These are phyloP conservation scores for Neurospora tetraspora DNA, from an alignment of 495 filamentous ascomycete species.

Conservation along the genomic window DNA sequence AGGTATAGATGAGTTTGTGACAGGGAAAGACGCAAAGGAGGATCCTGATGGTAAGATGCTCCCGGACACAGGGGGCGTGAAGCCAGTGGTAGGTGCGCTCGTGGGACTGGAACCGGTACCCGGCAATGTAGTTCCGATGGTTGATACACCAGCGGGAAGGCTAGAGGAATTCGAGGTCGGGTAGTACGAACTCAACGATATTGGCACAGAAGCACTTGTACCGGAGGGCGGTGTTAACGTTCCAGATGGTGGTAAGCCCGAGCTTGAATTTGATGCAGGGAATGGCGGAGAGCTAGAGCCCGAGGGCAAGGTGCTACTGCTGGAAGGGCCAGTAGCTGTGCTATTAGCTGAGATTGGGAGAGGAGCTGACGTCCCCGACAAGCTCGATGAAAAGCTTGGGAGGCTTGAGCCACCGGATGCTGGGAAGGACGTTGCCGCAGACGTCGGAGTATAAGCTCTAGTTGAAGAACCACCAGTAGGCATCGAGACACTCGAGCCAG, in stretches of 20 bases:
- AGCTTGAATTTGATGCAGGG: slow-evolving; percentile 7
- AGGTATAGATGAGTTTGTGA: slow-evolving; percentile 12
- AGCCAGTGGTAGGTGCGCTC: background rate
- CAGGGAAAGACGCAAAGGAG: slow-evolving; percentile 7
- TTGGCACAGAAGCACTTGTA: background rate
- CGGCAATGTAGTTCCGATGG: background rate
- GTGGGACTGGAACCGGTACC: background rate
- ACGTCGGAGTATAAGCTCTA: background rate
- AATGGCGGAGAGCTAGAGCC: slow-evolving; percentile 3
- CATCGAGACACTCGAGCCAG: background rate
- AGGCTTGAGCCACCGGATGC: background rate
- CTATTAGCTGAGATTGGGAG: slow-evolving; percentile 2
- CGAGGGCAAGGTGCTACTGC: background rate
- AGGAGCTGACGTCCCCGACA: background rate
- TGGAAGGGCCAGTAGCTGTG: background rate
- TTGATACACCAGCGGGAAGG: background rate
- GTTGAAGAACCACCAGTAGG: background rate
- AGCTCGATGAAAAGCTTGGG: background rate
- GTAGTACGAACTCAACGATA: background rate
- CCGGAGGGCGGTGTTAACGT: background rate
- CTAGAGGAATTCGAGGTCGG: background rate
- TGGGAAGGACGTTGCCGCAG: background rate
- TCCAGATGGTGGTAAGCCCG: background rate
- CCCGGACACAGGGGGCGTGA: background rate
- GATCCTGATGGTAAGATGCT: background rate